Conservation (phyloP, 768 basidiomycete species). For the Mycena epipterygia region DNA sequence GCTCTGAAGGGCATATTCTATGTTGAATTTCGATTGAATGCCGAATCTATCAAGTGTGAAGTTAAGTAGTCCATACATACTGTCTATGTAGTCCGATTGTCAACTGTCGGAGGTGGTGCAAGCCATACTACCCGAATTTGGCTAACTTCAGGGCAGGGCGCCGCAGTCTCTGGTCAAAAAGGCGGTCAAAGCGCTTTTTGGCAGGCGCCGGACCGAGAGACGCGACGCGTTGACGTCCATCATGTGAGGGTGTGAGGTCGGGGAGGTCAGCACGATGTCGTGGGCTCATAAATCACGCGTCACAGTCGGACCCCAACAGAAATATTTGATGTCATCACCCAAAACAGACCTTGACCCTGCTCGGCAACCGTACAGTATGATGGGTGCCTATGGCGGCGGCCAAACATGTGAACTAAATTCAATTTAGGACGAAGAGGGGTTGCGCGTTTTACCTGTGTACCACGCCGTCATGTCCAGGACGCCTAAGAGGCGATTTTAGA, state of each 20-base stretch:
- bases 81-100: too few species aligned
- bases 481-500: too few species aligned
- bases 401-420: too few species aligned
- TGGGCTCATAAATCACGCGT: not conserved
- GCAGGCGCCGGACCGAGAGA: not conserved
- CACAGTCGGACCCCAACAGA: constrained; percentile 18
- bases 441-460: too few species aligned
- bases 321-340: constrained; percentile 4
- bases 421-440: too few species aligned
- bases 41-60: not conserved
- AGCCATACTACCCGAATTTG: not conserved
- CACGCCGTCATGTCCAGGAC: too few species aligned
- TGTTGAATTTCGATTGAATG: not conserved
- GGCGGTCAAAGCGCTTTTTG: not conserved
- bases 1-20: not conserved
- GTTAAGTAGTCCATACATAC: not conserved
- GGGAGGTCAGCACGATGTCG: not conserved
- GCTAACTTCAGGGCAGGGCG: not conserved
- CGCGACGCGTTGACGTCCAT: not conserved
- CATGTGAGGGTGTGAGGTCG: too few species aligned
- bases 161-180: not conserved
- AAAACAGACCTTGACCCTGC: constrained; percentile 4
- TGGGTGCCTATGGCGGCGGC: too few species aligned
- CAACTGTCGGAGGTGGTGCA: not conserved
- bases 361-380: not conserved